Base-by-base conservation (phyloP, 31 red algal species). In the Porphyra umbilicalis region DNA sequence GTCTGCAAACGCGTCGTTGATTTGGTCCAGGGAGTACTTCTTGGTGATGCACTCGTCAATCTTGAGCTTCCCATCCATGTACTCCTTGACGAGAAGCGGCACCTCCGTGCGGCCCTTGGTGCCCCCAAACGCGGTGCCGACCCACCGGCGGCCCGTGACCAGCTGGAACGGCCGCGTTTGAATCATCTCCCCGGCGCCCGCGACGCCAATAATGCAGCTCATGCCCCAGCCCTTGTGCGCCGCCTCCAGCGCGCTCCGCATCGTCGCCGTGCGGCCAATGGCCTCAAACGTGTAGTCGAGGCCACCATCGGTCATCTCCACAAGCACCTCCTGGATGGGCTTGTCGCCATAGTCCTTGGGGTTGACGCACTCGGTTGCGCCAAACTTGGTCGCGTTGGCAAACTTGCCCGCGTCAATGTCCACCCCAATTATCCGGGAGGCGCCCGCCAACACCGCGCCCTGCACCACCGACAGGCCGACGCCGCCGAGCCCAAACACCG, bases 171-270 rank as follows among this genome's bases (percentile, higher is more conserved):
- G 97, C 33, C 94, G 57, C 9, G 97, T 99, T 34, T 78, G 80
- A 38, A 99, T 91, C 76, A 96, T 88, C 83, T 99, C 71, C 10
- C 97, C 97, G 15, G 93, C 84, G 32, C 90, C 97, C 14, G 97
- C 97, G 9, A 99, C 97, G 18, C 97, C 97, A 80, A 99, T 99
- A 76, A 99, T 90, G 39, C 87, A 90, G 77, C 86, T 90, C 79
- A 90, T 94, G 13, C 97, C 97, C 97, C 97, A 99, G 16, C 97
- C 97, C 89, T 97, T 97, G 85, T 99, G 97, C 76, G 91, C 96
- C 40, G 91, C 84, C 76, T 99, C 97, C 9, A 99, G 86, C 8
- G 97, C 97, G 44, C 91, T 85, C 44, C 93, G 91, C 97, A 99
- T 99, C 31, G 90, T 90, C 8, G 84, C 87, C 0, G 87, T 80